Conservation (phyloP, 2,329 filamentous ascomycete genomes). For the Claviceps purpurea region DNA sequence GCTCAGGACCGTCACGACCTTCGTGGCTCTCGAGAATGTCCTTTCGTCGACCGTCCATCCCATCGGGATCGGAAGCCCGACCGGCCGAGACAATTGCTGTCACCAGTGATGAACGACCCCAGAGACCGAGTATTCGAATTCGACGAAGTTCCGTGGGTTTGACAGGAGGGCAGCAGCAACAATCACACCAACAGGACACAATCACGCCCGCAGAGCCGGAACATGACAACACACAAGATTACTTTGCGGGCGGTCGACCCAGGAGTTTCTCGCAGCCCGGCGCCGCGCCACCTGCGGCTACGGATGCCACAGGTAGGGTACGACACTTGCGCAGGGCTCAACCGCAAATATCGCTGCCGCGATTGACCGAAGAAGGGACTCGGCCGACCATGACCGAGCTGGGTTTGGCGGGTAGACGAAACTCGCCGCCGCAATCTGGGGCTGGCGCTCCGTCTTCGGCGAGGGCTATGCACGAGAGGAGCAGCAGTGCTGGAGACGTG, state of each 20-base stretch:
- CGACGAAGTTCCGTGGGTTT: constrained; percentile 7
- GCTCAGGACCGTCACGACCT: neutral
- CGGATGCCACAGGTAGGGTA: constrained; percentile 9
- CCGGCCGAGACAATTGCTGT: neutral
- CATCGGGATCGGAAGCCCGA: neutral
- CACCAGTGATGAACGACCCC: constrained; percentile 1
- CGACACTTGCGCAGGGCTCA: constrained; percentile 18
- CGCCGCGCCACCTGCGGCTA: constrained; percentile 11
- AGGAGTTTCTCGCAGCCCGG: constrained; percentile 24
- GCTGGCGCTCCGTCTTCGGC: constrained; percentile 14
- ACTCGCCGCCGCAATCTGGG: constrained; percentile 12
- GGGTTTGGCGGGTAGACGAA: constrained; percentile 8
- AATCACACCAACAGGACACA: neutral
- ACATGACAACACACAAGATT: neutral
- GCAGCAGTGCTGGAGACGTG: neutral
- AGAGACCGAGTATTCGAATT: constrained; percentile 14
- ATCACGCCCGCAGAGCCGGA: neutral
- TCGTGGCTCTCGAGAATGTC: constrained; percentile 5
- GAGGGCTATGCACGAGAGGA: neutral
- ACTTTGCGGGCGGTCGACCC: constrained; percentile 11
- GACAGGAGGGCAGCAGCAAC: neutral
- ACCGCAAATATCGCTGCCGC: constrained; percentile 22
- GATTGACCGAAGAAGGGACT: constrained; percentile 25
- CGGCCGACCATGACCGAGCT: constrained; percentile 24
- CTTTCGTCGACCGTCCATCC: constrained; percentile 1